A percentile compares a stretch with the other conserved stretches of the same genome.
phyloP scores from a whole-genome alignment of 805 yeast species.

The Candida endomychidarum region DNA sequence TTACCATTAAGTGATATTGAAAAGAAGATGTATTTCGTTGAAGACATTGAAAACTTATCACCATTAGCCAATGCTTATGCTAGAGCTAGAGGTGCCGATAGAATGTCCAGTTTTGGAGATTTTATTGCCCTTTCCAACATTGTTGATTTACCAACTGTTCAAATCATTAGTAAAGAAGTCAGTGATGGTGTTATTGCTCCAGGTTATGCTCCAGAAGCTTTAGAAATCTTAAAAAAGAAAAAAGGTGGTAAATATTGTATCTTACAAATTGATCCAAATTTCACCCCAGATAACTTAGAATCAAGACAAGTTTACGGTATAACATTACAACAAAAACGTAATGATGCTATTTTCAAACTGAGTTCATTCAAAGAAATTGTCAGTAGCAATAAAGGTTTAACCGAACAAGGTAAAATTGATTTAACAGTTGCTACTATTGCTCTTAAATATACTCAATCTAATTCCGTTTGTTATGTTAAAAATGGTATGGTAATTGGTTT shows the following conservation, averaged over 20 bases:
- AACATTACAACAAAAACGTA: constrained; percentile 93
- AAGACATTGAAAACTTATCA: constrained; percentile 89
- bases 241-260: constrained; percentile 97
- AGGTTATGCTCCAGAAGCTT: constrained; percentile 89
- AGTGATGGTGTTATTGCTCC: constrained; percentile 99
- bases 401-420: constrained; percentile 91
- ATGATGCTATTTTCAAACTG: constrained; percentile 92
- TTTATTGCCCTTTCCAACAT: constrained; percentile 95
- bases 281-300: constrained; percentile 76
- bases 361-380: constrained; percentile 90
- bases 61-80: constrained; percentile 98
- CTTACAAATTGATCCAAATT: constrained; percentile 94
- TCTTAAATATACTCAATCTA: constrained; percentile 95
- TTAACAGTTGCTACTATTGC: constrained; percentile 97
- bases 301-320: constrained; percentile 96
- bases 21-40: constrained; percentile 93
- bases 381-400: constrained; percentile 78
- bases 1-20: constrained; percentile 87
- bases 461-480: constrained; percentile 97
- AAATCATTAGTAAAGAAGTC: constrained; percentile 95
- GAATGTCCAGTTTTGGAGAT: constrained; percentile 99
- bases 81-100: constrained; percentile 99
- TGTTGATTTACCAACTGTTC: constrained; percentile 95
- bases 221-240: constrained; percentile 84
- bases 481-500: constrained; percentile 99